phyloP scores from a whole-genome alignment of 2,329 filamentous ascomycete genomes.

The Talaromyces sp. region DNA sequence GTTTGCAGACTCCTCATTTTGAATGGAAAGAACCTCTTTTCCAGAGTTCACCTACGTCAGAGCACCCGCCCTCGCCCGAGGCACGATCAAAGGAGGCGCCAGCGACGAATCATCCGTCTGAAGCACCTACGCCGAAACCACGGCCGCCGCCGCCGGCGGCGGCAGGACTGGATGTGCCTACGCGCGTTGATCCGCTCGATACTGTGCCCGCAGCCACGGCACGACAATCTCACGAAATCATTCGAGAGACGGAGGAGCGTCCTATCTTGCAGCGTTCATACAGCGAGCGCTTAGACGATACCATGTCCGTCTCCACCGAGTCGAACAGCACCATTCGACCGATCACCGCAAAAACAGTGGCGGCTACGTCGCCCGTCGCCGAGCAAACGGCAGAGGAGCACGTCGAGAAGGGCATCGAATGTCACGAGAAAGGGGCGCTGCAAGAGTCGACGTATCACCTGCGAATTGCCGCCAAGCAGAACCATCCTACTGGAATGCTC shows the following conservation, averaged over 20 bases:
- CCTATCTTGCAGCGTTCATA: constrained; percentile 20
- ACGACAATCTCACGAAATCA: constrained; percentile 17
- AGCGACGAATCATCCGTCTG: not conserved
- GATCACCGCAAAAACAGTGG: constrained; percentile 30
- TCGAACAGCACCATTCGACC: constrained; percentile 62
- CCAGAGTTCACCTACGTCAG: constrained; percentile 37
- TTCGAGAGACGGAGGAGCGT: constrained; percentile 14
- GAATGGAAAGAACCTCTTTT: constrained; percentile 60
- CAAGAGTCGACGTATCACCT: constrained; percentile 96
- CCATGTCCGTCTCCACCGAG: constrained; percentile 54
- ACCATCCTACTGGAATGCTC: constrained; percentile 90
- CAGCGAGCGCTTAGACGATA: constrained; percentile 35
- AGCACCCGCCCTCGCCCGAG: constrained; percentile 33
- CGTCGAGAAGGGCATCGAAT: constrained; percentile 80
- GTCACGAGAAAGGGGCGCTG: constrained; percentile 80
- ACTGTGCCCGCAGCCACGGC: constrained; percentile 5
- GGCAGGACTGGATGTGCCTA: constrained; percentile 9
- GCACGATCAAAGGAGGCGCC: constrained; percentile 4
- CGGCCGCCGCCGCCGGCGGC: not conserved
- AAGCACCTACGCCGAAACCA: not conserved
- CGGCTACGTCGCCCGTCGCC: constrained; percentile 27
- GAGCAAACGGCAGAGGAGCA: constrained; percentile 67
- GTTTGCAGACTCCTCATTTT: constrained; percentile 54
- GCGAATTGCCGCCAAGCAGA: constrained; percentile 78
- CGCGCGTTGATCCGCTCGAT: constrained; percentile 15